These are phyloP conservation scores for Verticillium alfalfae DNA, from an alignment of 2,329 filamentous ascomycete genomes.

Conservation along the genomic window DNA sequence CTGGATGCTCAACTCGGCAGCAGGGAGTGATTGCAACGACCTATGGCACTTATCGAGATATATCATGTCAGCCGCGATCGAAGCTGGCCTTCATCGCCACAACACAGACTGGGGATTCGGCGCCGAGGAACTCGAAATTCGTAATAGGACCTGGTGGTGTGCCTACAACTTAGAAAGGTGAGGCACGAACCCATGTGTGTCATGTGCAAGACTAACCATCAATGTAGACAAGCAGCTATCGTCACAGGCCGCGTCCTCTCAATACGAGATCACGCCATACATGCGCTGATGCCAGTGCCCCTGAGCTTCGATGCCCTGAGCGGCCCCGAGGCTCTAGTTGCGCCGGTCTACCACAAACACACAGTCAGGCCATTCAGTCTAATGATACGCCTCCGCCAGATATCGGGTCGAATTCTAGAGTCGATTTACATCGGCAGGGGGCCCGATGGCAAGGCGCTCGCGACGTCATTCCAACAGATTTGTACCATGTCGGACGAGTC, in stretches of 20 bases:
- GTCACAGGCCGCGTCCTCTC: conserved; percentile 17
- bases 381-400: conserved; percentile 11
- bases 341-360: conserved; percentile 10
- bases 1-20: conserved; percentile 17
- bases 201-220: background rate
- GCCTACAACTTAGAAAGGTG: conserved; percentile 13
- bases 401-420: conserved; percentile 16
- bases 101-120: conserved; percentile 12
- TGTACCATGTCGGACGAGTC: conserved; percentile 11
- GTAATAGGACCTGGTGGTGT: conserved; percentile 17
- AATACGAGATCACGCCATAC: conserved; percentile 15
- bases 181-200: background rate
- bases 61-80: conserved; percentile 18
- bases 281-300: conserved; percentile 11
- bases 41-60: conserved; percentile 19
- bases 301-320: conserved; percentile 10
- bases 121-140: conserved; percentile 14
- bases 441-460: conserved; percentile 11
- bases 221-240: conserved; percentile 12
- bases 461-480: conserved; percentile 15
- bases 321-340: conserved; percentile 4
- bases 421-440: conserved; percentile 17
- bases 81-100: conserved; percentile 16
- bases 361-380: conserved; percentile 7
- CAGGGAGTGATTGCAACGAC: conserved; percentile 13